Evolutionary conservation across 2,329 filamentous ascomycete genomes (phyloP).

Genomic region (Massarina eburnea): DNA sequence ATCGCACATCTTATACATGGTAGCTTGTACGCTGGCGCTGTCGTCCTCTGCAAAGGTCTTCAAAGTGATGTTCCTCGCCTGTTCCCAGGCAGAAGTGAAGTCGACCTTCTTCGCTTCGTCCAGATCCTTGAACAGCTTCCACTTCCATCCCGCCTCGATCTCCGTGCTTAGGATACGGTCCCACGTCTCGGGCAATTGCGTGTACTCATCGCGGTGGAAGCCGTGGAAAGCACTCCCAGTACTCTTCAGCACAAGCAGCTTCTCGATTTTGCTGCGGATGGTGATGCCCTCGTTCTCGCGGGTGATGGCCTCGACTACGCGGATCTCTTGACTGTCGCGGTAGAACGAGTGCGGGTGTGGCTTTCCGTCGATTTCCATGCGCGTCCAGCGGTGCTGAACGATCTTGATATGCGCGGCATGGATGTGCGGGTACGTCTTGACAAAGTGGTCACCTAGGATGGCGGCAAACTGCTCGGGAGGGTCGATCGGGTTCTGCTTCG

Average conservation of each 20-base stretch:
- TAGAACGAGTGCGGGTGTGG: slow-evolving; percentile 94
- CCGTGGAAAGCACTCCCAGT: slow-evolving; percentile 95
- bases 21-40: slow-evolving; percentile 91
- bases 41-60: slow-evolving; percentile 87
- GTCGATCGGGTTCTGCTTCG: slow-evolving; percentile 88
- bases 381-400: slow-evolving; percentile 85
- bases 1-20: slow-evolving; percentile 99
- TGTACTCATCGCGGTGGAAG: slow-evolving; percentile 91
- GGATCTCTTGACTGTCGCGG: slow-evolving; percentile 84
- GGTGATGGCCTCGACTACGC: slow-evolving; percentile 75
- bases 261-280: slow-evolving; percentile 76
- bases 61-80: slow-evolving; percentile 82
- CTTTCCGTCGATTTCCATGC: slow-evolving; percentile 82
- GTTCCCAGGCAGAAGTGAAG: slow-evolving; percentile 79
- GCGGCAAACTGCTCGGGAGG: slow-evolving; percentile 91
- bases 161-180: slow-evolving; percentile 95
- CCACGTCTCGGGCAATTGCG: slow-evolving; percentile 85
- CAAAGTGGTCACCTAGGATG: slow-evolving; percentile 83
- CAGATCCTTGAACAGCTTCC: slow-evolving; percentile 70
- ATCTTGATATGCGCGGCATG: slow-evolving; percentile 79
- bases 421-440: slow-evolving; percentile 87
- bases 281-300: slow-evolving; percentile 68
- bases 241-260: slow-evolving; percentile 89
- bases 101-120: slow-evolving; percentile 66
- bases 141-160: slow-evolving; percentile 83